A percentile compares a stretch with the other conserved stretches of the same genome.
phyloP scores from a whole-genome alignment of 2,329 filamentous ascomycete species.

The Monosporascus cannonballus region DNA sequence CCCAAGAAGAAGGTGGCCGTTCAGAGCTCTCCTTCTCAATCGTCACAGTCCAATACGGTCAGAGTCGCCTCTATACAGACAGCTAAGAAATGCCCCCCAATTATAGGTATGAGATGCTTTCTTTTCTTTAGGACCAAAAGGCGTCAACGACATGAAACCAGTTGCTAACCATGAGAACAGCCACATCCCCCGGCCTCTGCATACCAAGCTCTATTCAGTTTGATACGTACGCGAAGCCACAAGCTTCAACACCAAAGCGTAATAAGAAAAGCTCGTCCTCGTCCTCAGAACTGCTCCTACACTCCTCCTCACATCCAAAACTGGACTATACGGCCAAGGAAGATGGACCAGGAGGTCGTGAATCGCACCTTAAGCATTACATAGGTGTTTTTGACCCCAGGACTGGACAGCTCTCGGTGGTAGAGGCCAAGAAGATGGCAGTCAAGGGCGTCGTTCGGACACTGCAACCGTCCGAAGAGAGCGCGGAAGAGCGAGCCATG shows the following conservation, averaged over 20 bases:
- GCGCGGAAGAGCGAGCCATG: conserved; percentile 30
- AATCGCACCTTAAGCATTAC: conserved; percentile 53
- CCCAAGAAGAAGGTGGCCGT: conserved; percentile 49
- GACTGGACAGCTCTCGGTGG: conserved; percentile 52
- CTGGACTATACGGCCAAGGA: conserved; percentile 56
- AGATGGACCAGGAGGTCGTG: conserved; percentile 34
- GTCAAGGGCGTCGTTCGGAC: conserved; percentile 51
- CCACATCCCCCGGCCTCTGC: conserved; percentile 35
- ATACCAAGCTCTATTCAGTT: conserved; percentile 35
- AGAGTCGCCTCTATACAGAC: conserved; percentile 41
- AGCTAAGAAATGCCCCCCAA: conserved; percentile 42
- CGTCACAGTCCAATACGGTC: conserved; percentile 30
- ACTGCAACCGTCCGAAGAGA: conserved; percentile 44
- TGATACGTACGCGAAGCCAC: conserved; percentile 40
- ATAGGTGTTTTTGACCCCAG: conserved; percentile 58
- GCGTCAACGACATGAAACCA: not conserved
- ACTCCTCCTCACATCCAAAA: conserved; percentile 50
- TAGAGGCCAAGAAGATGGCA: conserved; percentile 60
- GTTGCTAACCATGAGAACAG: conserved; percentile 20
- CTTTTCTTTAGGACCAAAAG: conserved; percentile 7
- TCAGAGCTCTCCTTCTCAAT: conserved; percentile 23
- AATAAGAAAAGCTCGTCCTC: conserved; percentile 32
- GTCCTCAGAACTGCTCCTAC: conserved; percentile 47
- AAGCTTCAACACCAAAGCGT: conserved; percentile 29
- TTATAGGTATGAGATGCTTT: conserved; percentile 39